Percentiles rank a stretch among this genome's conserved stretches.
Conservation (phyloP, 164 flowering plant species). For the Nelumbo lutea region DNA sequence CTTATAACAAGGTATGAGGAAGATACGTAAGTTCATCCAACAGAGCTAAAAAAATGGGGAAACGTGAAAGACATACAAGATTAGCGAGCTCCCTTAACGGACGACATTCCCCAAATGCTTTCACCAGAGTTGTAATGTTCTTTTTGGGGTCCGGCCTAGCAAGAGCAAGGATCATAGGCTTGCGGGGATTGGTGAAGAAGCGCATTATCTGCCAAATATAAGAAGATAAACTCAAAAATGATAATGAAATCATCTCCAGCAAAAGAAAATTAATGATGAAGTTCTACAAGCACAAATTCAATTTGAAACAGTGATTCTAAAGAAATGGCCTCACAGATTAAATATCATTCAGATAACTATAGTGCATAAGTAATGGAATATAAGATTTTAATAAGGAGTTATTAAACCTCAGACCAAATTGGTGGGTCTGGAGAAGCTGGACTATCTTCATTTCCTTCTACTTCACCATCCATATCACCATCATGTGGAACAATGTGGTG, state of each 20-base stretch:
- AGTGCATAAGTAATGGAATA: neutral
- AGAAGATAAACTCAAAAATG: neutral
- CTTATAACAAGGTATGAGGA: neutral
- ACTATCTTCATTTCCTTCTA: constrained; percentile 73
- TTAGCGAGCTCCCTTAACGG: constrained; percentile 96
- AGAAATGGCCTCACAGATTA: neutral
- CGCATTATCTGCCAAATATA: constrained; percentile 79
- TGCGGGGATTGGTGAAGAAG: constrained; percentile 88
- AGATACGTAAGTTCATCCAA: neutral
- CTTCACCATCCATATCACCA: constrained; percentile 82
- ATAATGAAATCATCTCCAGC: neutral
- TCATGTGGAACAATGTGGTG: constrained; percentile 81
- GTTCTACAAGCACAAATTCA: neutral
- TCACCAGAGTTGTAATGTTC: constrained; percentile 88
- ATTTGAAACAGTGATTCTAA: constrained; percentile 2
- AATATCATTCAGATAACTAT: neutral
- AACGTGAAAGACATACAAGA: constrained; percentile 51
- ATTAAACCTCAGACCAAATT: constrained; percentile 88
- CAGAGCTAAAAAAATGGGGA: neutral
- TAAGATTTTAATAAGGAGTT: constrained; percentile 1
- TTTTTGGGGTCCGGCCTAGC: constrained; percentile 99
- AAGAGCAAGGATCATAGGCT: constrained; percentile 99
- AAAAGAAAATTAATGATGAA: neutral
- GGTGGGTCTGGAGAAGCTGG: constrained; percentile 78
- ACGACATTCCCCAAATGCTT: constrained; percentile 99